Conservation (phyloP, 805 yeast genomes). For the Blastobotrys robertii region DNA sequence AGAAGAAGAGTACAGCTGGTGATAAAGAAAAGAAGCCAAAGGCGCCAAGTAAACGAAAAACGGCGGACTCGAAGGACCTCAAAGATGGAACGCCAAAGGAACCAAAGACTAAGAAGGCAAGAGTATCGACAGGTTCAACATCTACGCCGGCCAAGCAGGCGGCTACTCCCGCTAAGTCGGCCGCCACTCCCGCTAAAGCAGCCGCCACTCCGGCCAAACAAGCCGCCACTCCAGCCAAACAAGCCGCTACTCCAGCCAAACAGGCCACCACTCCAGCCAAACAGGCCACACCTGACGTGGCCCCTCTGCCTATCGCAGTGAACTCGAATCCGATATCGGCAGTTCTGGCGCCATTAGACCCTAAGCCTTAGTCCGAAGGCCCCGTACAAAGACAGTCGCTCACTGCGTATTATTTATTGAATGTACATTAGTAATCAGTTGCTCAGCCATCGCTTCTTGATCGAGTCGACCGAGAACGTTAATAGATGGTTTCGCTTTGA, state of each 20-base stretch:
- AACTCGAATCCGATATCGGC: too few relatives aligned
- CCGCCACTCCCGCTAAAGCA: neutral
- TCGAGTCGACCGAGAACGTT: slow-evolving; percentile 10
- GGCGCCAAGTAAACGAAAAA: slow-evolving; percentile 3
- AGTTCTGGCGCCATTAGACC: too few relatives aligned
- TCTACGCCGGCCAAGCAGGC: neutral
- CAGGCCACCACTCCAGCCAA: neutral
- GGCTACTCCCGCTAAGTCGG: neutral
- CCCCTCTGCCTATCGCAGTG: too few relatives aligned
- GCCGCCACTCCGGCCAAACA: neutral
- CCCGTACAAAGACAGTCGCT: too few relatives aligned
- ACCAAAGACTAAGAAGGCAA: neutral
- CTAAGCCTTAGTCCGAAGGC: too few relatives aligned
- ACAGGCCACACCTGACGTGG: too few relatives aligned
- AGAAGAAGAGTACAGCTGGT: neutral
- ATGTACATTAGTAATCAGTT: neutral
- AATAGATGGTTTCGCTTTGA: slow-evolving; percentile 8
- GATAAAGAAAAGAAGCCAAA: slow-evolving; percentile 3
- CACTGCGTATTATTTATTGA: neutral
- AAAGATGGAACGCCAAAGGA: slow-evolving; percentile 1
- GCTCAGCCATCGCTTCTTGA: slow-evolving; percentile 9
- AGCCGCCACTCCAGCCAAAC: neutral
- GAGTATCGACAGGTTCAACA: neutral
- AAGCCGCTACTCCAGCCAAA: neutral
- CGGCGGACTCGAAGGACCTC: neutral